These are phyloP conservation scores for Colletotrichum sp. DNA, from an alignment of 2,329 filamentous ascomycete genomes.

Conservation along the genomic window DNA sequence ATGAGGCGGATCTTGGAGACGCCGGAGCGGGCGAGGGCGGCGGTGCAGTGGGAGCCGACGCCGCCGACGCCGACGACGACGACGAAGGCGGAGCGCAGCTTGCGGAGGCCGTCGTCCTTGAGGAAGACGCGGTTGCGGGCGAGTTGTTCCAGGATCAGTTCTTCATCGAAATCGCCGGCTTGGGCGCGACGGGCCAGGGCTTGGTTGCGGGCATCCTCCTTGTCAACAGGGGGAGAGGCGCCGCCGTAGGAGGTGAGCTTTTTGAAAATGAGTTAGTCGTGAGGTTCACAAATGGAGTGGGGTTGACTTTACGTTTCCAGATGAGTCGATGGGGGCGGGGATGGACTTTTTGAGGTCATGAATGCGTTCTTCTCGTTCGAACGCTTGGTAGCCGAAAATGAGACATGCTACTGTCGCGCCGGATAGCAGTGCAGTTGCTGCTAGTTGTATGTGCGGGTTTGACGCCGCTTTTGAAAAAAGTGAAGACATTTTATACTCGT, in stretches of 20 bases:
- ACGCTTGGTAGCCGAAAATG: conserved; percentile 65
- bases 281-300: background rate
- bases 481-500: conserved; percentile 41
- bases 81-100: conserved; percentile 82
- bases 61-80: conserved; percentile 93
- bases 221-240: conserved; percentile 54
- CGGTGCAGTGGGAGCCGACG: conserved; percentile 89
- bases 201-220: conserved; percentile 66
- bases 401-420: conserved; percentile 65
- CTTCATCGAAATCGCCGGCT: conserved; percentile 70
- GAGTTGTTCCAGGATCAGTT: conserved; percentile 92
- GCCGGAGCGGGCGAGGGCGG: conserved; percentile 86
- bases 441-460: conserved; percentile 64
- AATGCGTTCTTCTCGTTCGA: conserved; percentile 60
- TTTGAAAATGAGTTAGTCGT: conserved; percentile 25
- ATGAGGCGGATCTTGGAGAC: conserved; percentile 87
- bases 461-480: conserved; percentile 48
- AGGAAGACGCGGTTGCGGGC: conserved; percentile 93
- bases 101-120: conserved; percentile 77
- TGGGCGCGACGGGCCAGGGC: conserved; percentile 65
- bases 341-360: conserved; percentile 66
- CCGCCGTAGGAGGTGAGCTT: conserved; percentile 68
- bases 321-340: conserved; percentile 42
- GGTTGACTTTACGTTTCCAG: conserved; percentile 30
- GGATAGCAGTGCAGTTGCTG: conserved; percentile 72